These are phyloP conservation scores for Rhodosporidiobolus sp. DNA, from an alignment of 768 basidiomycete species.

Conservation along the genomic window DNA sequence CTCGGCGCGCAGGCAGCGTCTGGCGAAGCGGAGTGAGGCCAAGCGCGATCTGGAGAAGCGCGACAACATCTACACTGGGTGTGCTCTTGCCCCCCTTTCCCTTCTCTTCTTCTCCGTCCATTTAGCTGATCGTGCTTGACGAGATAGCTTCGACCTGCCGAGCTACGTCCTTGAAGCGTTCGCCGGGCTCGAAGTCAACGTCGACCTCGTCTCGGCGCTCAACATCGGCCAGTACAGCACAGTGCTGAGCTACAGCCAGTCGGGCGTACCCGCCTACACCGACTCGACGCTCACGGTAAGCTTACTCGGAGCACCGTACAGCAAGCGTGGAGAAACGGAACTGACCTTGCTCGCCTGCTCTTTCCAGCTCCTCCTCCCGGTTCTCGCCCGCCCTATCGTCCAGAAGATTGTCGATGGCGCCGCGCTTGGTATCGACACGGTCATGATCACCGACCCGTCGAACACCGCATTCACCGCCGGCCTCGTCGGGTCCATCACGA, in stretches of 20 bases:
- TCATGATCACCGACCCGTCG: conserved; percentile 60
- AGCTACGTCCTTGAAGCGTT: conserved; percentile 66
- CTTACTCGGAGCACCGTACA: not conserved
- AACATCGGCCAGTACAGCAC: conserved; percentile 66
- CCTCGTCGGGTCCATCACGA: conserved; percentile 63
- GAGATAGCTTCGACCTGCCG: conserved; percentile 60
- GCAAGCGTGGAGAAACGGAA: no score
- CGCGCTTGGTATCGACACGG: conserved; percentile 59
- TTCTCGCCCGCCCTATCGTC: conserved; percentile 70
- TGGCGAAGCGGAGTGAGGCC: not conserved
- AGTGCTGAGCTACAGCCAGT: conserved; percentile 62
- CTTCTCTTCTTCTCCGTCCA: rapidly evolving
- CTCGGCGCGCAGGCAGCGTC: not conserved
- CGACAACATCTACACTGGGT: conserved; percentile 57
- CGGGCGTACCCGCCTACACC: conserved; percentile 58
- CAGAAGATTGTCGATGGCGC: conserved; percentile 65
- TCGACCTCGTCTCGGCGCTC: conserved; percentile 58
- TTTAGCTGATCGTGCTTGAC: not conserved
- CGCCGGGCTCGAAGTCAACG: conserved; percentile 62
- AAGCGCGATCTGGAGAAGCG: conserved; percentile 51
- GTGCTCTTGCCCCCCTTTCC: conserved; percentile 34
- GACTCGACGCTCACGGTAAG: conserved; percentile 58
- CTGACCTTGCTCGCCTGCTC: not conserved
- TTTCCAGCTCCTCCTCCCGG: conserved; percentile 58
- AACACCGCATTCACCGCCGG: conserved; percentile 57